Base-by-base conservation (phyloP, 2,329 filamentous ascomycete genomes). In the Monosporascus sp. region DNA sequence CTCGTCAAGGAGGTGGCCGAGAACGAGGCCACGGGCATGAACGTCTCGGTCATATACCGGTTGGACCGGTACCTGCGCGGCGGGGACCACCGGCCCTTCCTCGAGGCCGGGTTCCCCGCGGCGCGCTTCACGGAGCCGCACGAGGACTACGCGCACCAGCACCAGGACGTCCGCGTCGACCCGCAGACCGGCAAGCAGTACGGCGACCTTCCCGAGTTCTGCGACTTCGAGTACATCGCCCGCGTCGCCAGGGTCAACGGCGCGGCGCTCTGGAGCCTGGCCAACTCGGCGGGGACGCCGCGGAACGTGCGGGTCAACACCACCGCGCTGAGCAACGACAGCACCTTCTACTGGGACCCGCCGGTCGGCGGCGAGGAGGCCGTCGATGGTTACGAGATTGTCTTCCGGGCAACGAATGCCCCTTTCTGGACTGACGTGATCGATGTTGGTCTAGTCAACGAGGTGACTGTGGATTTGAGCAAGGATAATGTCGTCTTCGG, bases 401-500 rank as follows among this genome's bases (percentile, higher is more conserved):
- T 84, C 0, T 83, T 78, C 78, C 68, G 81, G 52, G 63, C 77
- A 2, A 79, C 75, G 5, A 73, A 72, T 15, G 73, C 76, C 37
- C 73, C 76, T 47, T 70, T 78, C 49, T 81, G 77, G 78, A 77
- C 76, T 43, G 71, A 76, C 53, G 66, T 70, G 24, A 54, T 78
- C 2, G 69, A 75, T 60, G 78, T 83, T 3, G 79, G 79, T 0
- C 69, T 74, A 24, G 74, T 74, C 3, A 69, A 69, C 0, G 69
- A 63, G 41, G 75, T 72, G 5, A 77, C 71, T 5, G 65, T 84
- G 17, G 63, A 72, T 2, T 61, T 83, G 57, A 78, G 74, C 52
- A 82, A 82, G 66, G 81, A 85, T 56, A 80, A 82, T 66, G 76
- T 80, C 14, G 74, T 80, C 24, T 82, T 83, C 66, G 80, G 81